Base-by-base conservation (phyloP, 441 rosid genomes). In the Aleurites moluccanus region DNA sequence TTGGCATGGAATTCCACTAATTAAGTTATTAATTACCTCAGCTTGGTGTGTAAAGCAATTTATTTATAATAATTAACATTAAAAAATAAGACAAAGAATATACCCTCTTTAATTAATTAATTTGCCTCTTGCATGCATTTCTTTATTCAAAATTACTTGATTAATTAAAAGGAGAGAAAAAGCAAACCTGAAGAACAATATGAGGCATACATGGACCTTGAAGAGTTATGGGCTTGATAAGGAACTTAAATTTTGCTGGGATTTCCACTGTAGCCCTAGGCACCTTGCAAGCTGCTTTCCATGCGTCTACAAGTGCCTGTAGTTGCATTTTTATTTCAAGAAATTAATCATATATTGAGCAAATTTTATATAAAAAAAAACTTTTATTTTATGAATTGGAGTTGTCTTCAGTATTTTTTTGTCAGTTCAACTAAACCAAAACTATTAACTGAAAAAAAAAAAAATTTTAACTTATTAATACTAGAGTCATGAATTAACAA, bases 151-250 rank as follows among this genome's bases (percentile, higher is more conserved):
- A 38, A 38, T 38, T 38, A 62, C 20, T 20, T 11, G 14, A 20
- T 5, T 14, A 5, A 27, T 38, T 42, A 21, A 53, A 77, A 79
- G 80, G 80, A 35, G 45, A 55, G 71, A 73, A 61, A 50, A 70
- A 73, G 72, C 64, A 60, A 73, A 89, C 91, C 91, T 86, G 87
- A 62, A 90, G 87, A 80, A 75, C 81, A 59, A 90, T 80, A 38
- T 84, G 69, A 79, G 91, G 86, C 84, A 85, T 80, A 78, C 92
- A 88, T 69, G 90, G 92, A 78, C 92, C 94, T 79, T 87, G 85
- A 45, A 90, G 88, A 71, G 85, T 82, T 74, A 86, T 69, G 80
- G 92, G 88, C 57, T 72, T 86, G 80, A 87, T 70, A 4, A 88
- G 76, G 70, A 88, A 82, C 75, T 74, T 84, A 73, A 78, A 80